These are phyloP conservation scores for Lachnellula suecica DNA, from an alignment of 2,329 filamentous ascomycete species.

Conservation along the genomic window DNA sequence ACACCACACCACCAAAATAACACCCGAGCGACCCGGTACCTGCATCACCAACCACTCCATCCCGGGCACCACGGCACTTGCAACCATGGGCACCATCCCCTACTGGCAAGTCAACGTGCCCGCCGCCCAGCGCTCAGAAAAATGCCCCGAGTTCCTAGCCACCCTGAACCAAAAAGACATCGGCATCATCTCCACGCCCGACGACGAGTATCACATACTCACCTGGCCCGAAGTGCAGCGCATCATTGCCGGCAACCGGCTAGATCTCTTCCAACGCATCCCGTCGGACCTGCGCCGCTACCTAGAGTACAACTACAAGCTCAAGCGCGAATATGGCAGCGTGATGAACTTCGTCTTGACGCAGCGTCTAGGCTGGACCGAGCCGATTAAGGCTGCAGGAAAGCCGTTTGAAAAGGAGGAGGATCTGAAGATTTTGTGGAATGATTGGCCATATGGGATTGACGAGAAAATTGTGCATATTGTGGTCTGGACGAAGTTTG, in stretches of 20 bases:
- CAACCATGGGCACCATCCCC: constrained; percentile 43
- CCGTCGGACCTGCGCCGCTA: constrained; percentile 81
- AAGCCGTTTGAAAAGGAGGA: constrained; percentile 24
- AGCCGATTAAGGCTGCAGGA: constrained; percentile 43
- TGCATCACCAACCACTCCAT: neutral
- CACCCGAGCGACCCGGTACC: neutral
- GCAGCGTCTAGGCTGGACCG: constrained; percentile 68
- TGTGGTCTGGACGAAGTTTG: constrained; percentile 92
- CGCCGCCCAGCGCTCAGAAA: constrained; percentile 53
- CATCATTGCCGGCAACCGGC: constrained; percentile 63
- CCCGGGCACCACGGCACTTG: neutral
- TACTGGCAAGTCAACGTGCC: constrained; percentile 88
- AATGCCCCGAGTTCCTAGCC: constrained; percentile 72
- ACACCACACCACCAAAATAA: neutral
- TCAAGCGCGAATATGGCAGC: constrained; percentile 69
- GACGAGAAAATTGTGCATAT: constrained; percentile 77
- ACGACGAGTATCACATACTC: constrained; percentile 61
- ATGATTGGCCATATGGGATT: constrained; percentile 94
- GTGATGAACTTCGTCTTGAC: constrained; percentile 75
- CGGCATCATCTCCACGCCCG: constrained; percentile 67
- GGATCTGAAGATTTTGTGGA: constrained; percentile 75
- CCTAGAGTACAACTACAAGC: constrained; percentile 62
- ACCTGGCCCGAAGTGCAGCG: constrained; percentile 67
- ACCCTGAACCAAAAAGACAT: constrained; percentile 67
- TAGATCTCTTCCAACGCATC: constrained; percentile 74